These are phyloP conservation scores for Kalmanozyma brasiliensis DNA, from an alignment of 1,284 basidiomycete genomes.

Conservation along the genomic window DNA sequence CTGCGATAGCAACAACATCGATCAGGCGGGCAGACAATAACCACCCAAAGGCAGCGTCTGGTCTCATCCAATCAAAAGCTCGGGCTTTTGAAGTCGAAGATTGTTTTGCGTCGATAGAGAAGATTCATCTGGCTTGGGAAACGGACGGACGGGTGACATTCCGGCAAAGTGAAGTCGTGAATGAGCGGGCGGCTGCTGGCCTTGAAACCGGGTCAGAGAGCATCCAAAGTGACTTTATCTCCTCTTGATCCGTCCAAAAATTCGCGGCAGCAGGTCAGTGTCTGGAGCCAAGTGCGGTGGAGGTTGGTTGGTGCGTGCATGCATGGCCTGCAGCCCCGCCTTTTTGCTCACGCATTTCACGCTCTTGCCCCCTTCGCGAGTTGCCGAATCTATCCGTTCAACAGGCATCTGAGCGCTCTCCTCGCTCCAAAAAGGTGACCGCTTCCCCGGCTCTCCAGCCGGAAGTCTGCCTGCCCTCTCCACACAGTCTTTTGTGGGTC, in stretches of 20 bases:
- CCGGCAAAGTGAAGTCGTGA: constrained; percentile 2
- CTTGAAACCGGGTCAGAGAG: constrained; percentile 16
- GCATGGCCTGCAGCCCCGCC: constrained; percentile 12
- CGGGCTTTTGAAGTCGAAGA: no score
- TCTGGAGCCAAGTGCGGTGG: constrained; percentile 14
- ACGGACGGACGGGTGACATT: constrained; percentile 24
- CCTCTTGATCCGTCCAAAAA: constrained; percentile 31
- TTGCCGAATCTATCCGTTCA: constrained; percentile 25
- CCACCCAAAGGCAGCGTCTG: no score
- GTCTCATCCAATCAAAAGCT: no score
- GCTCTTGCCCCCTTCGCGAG: constrained; percentile 2
- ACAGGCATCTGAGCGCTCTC: constrained; percentile 15
- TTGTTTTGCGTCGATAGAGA: no score
- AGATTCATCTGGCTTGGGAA: no score
- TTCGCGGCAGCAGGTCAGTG: constrained; percentile 19
- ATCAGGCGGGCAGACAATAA: no score
- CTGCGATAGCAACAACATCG: no score
- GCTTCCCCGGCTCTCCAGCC: constrained; percentile 6
- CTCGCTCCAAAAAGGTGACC: not conserved
- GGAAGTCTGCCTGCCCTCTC: constrained; percentile 3
- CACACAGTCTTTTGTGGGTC: constrained; percentile 8
- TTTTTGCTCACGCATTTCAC: constrained; percentile 13
- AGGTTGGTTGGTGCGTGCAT: constrained; percentile 18
- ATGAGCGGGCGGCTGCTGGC: not conserved
- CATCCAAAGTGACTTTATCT: constrained; percentile 29